Evolutionary conservation across 306 rosid species (phyloP).

Genomic region (Prosopis cineraria): DNA sequence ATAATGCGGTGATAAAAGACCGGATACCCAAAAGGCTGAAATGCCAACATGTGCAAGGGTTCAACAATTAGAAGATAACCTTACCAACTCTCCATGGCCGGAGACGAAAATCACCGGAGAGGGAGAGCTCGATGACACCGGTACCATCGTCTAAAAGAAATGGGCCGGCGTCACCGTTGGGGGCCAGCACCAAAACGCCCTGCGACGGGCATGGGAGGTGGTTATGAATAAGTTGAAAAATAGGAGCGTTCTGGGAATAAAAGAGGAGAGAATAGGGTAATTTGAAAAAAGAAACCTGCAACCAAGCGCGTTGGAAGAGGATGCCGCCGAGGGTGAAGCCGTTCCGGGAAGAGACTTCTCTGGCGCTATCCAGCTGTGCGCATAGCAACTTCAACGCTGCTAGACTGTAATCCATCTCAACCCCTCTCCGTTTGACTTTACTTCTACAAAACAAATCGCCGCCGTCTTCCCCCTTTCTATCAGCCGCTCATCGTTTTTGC

Average conservation of each 20-base stretch:
- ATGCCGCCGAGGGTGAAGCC: conserved; percentile 60
- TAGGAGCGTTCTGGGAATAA: conserved; percentile 16
- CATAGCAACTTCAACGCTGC: conserved; percentile 76
- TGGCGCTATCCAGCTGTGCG: conserved; percentile 60
- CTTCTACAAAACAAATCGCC: not conserved
- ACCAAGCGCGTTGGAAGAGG: conserved; percentile 87
- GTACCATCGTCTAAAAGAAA: conserved; percentile 80
- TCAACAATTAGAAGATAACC: not conserved
- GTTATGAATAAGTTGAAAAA: not conserved
- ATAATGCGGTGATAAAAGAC: not conserved
- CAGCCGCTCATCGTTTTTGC: not conserved
- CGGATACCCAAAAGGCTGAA: not conserved
- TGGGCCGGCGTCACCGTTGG: conserved; percentile 33
- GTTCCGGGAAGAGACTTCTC: conserved; percentile 42
- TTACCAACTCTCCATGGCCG: conserved; percentile 64
- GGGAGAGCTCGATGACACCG: conserved; percentile 62
- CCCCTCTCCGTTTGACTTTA: not conserved
- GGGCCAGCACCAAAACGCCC: conserved; percentile 61
- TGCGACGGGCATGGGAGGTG: conserved; percentile 1
- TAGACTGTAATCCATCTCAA: conserved; percentile 64
- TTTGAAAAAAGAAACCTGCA: conserved; percentile 50
- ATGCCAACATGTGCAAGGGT: not conserved
- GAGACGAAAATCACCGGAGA: conserved; percentile 54
- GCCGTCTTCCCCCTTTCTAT: not conserved
- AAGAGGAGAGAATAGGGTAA: not conserved